Conservation (phyloP, 2,329 filamentous ascomycete species). For the Alternaria postmessia region DNA sequence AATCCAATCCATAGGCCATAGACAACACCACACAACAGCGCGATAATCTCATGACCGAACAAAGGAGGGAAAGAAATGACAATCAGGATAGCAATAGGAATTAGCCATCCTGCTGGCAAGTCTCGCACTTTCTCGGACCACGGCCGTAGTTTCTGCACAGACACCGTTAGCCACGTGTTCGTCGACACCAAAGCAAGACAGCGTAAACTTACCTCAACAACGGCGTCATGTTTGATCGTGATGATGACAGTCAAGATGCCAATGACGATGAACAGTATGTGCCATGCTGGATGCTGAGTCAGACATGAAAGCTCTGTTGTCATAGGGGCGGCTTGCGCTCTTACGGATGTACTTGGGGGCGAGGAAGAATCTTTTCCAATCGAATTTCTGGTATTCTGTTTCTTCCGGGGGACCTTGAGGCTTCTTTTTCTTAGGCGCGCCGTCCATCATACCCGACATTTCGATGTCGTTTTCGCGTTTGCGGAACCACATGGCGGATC, state of each 20-base stretch:
- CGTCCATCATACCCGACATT: slow-evolving; percentile 35
- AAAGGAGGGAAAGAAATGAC: slow-evolving; percentile 48
- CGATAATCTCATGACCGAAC: slow-evolving; percentile 47
- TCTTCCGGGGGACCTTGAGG: slow-evolving; percentile 33
- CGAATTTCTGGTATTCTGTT: slow-evolving; percentile 43
- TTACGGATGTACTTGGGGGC: slow-evolving; percentile 49
- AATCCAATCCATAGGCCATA: slow-evolving; percentile 48
- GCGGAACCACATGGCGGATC: slow-evolving; percentile 29
- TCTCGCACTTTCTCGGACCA: slow-evolving; percentile 47
- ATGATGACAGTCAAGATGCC: slow-evolving; percentile 39
- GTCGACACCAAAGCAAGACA: background rate
- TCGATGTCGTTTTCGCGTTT: slow-evolving; percentile 42
- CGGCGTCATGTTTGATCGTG: slow-evolving; percentile 41
- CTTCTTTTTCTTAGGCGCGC: slow-evolving; percentile 23
- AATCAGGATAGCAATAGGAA: slow-evolving; percentile 45
- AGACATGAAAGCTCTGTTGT: slow-evolving; percentile 3
- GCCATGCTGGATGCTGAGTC: slow-evolving; percentile 37
- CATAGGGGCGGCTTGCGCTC: slow-evolving; percentile 4
- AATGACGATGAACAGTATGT: slow-evolving; percentile 41
- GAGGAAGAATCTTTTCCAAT: slow-evolving; percentile 47
- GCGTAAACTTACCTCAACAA: slow-evolving; percentile 37
- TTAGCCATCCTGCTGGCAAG: slow-evolving; percentile 47
- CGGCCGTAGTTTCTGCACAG: slow-evolving; percentile 40
- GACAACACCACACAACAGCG: slow-evolving; percentile 46
- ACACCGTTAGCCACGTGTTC: slow-evolving; percentile 15